phyloP scores from a whole-genome alignment of 2,329 filamentous ascomycete species.

The Tolypocladium inflatum region DNA sequence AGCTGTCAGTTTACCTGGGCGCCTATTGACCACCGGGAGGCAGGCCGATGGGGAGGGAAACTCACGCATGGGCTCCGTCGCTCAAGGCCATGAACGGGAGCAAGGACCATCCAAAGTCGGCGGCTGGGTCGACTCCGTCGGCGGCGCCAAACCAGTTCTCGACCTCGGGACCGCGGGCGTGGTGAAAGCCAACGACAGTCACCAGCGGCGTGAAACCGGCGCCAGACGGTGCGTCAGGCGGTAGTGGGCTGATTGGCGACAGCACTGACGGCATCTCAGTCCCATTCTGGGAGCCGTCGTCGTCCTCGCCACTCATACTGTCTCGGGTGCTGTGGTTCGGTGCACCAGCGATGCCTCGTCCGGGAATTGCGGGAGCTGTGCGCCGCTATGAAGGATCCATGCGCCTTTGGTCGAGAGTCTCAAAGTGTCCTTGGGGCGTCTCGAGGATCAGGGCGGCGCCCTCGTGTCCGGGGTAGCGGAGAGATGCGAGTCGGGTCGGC shows the following conservation, averaged over 20 bases:
- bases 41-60: conserved; percentile 8
- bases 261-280: conserved; percentile 18
- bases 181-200: conserved; percentile 75
- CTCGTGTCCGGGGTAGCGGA: neutral
- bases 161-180: conserved; percentile 82
- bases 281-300: conserved; percentile 11
- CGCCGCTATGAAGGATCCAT: neutral
- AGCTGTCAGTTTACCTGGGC: conserved; percentile 6
- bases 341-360: neutral
- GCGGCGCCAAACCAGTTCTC: conserved; percentile 79
- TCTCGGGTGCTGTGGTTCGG: neutral
- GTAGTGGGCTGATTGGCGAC: conserved; percentile 20
- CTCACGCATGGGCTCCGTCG: conserved; percentile 88
- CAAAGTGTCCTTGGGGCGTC: too few species aligned
- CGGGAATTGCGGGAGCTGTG: neutral
- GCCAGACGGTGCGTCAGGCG: conserved; percentile 18
- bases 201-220: conserved; percentile 57
- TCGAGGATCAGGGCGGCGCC: too few species aligned
- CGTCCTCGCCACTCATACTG: conserved; percentile 20
- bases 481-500: neutral
- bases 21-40: neutral
- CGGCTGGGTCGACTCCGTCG: conserved; percentile 67
- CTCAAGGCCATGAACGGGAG: conserved; percentile 95
- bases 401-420: neutral
- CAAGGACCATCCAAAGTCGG: conserved; percentile 80